phyloP scores from a whole-genome alignment of 129 eudicot genomes.

The Smallanthus sonchifolius region DNA sequence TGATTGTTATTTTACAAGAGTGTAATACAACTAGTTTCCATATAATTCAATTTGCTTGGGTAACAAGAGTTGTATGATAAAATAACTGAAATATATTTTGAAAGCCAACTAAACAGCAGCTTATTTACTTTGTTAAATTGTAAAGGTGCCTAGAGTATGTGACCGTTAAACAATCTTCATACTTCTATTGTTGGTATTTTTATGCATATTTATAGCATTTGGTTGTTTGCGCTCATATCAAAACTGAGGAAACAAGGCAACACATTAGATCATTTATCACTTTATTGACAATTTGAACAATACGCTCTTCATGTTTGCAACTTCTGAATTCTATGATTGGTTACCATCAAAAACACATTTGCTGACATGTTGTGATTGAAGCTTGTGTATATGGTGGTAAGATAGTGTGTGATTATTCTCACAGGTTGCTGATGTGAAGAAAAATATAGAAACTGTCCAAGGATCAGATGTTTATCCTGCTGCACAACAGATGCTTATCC shows the following conservation, averaged over 20 bases:
- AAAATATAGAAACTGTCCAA: constrained; percentile 67
- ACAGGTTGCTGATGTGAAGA: constrained; percentile 87
- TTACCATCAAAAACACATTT: not conserved
- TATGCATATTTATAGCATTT: not conserved
- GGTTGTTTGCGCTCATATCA: not conserved
- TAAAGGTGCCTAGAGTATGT: not conserved
- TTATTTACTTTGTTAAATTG: not conserved
- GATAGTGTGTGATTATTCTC: constrained; percentile 1
- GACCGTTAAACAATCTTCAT: not conserved
- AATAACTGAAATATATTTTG: not conserved
- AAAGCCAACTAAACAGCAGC: not conserved
- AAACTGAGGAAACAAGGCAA: not conserved
- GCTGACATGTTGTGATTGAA: not conserved
- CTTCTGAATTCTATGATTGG: not conserved
- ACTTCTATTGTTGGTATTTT: not conserved
- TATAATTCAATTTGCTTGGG: not conserved
- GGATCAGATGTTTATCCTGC: constrained; percentile 82
- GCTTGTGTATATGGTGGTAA: constrained; percentile 1
- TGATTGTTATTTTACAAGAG: not conserved
- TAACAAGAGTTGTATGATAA: not conserved
- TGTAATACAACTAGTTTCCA: not conserved
- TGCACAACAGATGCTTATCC: constrained; percentile 72
- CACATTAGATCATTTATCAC: not conserved
- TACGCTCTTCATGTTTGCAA: not conserved
- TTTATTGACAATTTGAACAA: not conserved